Conservation (phyloP, 2,329 filamentous ascomycete species). For the Botryotinia convoluta region DNA sequence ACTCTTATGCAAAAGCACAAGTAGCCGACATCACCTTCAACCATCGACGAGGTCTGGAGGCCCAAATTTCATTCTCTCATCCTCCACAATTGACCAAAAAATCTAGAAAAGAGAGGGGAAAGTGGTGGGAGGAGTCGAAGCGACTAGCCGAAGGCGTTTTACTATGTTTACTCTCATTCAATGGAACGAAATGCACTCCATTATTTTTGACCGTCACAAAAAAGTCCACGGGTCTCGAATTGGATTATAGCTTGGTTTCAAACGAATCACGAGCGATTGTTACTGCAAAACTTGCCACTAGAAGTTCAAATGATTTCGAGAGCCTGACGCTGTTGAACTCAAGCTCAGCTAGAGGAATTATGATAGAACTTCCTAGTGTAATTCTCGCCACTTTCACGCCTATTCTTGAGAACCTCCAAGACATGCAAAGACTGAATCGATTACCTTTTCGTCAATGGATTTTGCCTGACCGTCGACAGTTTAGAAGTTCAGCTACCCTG, state of each 20-base stretch:
- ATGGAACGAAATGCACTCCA: neutral
- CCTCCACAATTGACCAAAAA: neutral
- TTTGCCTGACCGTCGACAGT: neutral
- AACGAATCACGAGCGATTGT: neutral
- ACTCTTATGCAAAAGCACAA: neutral
- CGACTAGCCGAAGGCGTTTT: neutral
- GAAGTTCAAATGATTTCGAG: neutral
- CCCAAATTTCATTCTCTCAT: neutral
- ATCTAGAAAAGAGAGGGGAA: neutral
- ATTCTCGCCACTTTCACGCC: slow-evolving; percentile 10
- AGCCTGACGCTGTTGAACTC: neutral
- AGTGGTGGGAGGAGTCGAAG: neutral
- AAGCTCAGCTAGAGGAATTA: neutral
- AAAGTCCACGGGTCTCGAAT: neutral
- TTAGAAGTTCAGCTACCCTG: neutral
- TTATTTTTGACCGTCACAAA: neutral
- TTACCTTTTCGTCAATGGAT: slow-evolving; percentile 18
- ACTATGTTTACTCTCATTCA: neutral
- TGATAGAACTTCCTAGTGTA: slow-evolving; percentile 10
- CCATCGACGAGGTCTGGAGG: neutral
- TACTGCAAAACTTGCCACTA: neutral
- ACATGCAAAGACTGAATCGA: neutral
- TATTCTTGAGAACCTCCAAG: slow-evolving; percentile 15
- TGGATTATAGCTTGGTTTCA: neutral
- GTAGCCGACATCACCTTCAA: neutral